phyloP scores from a whole-genome alignment of 768 basidiomycete genomes.

The Tricholoma terreum region DNA sequence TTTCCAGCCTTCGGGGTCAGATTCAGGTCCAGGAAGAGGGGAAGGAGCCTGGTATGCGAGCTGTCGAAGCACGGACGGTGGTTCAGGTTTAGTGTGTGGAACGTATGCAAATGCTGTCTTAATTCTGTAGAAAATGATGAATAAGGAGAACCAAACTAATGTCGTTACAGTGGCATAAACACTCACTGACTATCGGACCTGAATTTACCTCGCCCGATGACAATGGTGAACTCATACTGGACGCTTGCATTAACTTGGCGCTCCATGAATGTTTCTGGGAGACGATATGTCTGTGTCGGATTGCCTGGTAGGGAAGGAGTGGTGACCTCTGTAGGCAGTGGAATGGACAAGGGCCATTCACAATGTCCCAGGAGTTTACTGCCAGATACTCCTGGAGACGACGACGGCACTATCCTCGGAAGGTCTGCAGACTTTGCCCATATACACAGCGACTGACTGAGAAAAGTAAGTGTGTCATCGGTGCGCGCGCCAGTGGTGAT shows the following conservation, averaged over 20 bases:
- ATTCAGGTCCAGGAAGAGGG: slow-evolving; percentile 28
- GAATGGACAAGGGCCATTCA: slow-evolving; percentile 38
- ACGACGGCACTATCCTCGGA: slow-evolving; percentile 20
- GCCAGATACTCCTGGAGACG: slow-evolving; percentile 12
- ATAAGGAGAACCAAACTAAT: not conserved
- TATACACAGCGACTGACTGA: slow-evolving; percentile 24
- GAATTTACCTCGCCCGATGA: slow-evolving; percentile 35
- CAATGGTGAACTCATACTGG: slow-evolving; percentile 35
- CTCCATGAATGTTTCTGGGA: slow-evolving; percentile 36
- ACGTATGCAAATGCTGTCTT: slow-evolving; percentile 21
- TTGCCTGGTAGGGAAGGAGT: slow-evolving; percentile 13
- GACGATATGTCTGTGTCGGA: slow-evolving; percentile 11
- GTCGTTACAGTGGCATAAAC: not conserved
- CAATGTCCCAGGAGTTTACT: slow-evolving; percentile 27
- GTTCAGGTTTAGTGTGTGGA: slow-evolving; percentile 29
- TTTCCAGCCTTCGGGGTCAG: slow-evolving; percentile 36
- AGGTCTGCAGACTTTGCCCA: slow-evolving; percentile 33
- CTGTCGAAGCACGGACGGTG: slow-evolving; percentile 31
- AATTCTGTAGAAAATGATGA: not conserved
- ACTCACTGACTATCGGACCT: slow-evolving; percentile 39
- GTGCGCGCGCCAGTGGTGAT: slow-evolving; percentile 27
- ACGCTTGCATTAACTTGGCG: slow-evolving; percentile 29
- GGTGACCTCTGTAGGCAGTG: slow-evolving; percentile 31
- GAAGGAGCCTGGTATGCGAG: slow-evolving; percentile 30
- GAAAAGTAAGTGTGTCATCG: slow-evolving; percentile 27